A percentile compares a stretch with the other conserved stretches of the same genome.
Conservation (phyloP, 768 basidiomycete genomes). For the Rhodotorula kratochvilovae region DNA sequence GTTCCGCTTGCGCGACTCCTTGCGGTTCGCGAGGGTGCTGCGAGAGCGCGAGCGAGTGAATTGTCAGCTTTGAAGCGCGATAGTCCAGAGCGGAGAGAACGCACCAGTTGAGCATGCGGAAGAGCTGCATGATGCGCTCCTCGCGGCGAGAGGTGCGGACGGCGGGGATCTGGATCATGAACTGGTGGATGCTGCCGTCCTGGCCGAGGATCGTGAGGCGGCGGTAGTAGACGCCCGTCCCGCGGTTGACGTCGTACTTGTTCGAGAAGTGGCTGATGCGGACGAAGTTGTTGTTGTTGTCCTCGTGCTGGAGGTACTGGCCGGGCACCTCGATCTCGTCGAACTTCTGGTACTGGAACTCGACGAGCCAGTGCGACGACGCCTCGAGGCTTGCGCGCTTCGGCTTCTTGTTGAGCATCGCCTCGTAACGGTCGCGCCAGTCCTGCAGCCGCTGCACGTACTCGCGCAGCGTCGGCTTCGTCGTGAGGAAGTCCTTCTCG, state of each 20-base stretch:
- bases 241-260: slow-evolving; percentile 82
- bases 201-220: slow-evolving; percentile 84
- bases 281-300: slow-evolving; percentile 83
- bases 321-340: slow-evolving; percentile 99
- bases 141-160: slow-evolving; percentile 81
- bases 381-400: slow-evolving; percentile 77
- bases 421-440: slow-evolving; percentile 90
- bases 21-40: slow-evolving; percentile 77
- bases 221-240: slow-evolving; percentile 79
- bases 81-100: slow-evolving; percentile 39
- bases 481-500: slow-evolving; percentile 80
- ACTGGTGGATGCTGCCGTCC: slow-evolving; percentile 82
- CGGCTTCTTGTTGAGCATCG: slow-evolving; percentile 63
- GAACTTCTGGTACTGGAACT: slow-evolving; percentile 95
- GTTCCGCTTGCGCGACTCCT: slow-evolving; percentile 87
- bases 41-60: not conserved
- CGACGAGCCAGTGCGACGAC: slow-evolving; percentile 85
- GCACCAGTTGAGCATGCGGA: slow-evolving; percentile 90
- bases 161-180: slow-evolving; percentile 83
- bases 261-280: slow-evolving; percentile 85
- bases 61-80: not conserved
- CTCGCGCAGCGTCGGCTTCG: slow-evolving; percentile 73
- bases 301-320: slow-evolving; percentile 98
- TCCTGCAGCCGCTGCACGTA: slow-evolving; percentile 83
- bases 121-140: slow-evolving; percentile 83